These are phyloP conservation scores for Murraya paniculata DNA, from an alignment of 345 rosid genomes.

Conservation along the genomic window DNA sequence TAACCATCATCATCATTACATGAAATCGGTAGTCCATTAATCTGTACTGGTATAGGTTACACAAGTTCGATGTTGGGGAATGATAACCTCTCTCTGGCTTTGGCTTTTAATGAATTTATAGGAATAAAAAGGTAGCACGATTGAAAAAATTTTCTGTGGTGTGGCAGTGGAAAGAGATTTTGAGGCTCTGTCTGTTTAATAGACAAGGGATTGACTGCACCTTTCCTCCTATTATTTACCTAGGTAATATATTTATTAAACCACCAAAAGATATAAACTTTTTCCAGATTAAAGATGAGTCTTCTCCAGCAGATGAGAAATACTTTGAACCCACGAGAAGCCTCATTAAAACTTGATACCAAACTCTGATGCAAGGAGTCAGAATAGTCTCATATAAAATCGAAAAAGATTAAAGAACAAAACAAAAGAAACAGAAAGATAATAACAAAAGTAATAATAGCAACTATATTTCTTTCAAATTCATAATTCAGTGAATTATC, in stretches of 20 bases:
- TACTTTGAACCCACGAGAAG: background rate
- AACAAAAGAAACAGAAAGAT: constrained; percentile 1
- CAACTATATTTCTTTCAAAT: background rate
- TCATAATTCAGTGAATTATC: background rate
- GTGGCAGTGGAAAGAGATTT: background rate
- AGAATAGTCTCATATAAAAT: background rate
- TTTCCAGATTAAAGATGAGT: background rate
- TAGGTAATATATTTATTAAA: background rate
- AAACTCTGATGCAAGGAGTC: background rate
- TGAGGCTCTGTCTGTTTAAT: background rate
- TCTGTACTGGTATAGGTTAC: background rate
- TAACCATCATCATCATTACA: background rate
- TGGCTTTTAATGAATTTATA: background rate
- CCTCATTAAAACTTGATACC: background rate
- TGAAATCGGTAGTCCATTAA: background rate
- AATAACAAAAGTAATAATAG: background rate
- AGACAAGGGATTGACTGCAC: background rate
- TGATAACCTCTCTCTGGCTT: background rate
- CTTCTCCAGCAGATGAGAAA: background rate
- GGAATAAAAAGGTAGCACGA: background rate
- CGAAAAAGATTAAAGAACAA: background rate
- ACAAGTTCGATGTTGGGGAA: background rate
- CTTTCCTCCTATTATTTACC: background rate
- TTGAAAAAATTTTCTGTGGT: background rate
- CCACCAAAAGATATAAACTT: background rate